Evolutionary conservation across 768 basidiomycete genomes (phyloP), one percentile per base, ranked within the genome.

Genomic region (Kwoniella mangroviensis): DNA sequence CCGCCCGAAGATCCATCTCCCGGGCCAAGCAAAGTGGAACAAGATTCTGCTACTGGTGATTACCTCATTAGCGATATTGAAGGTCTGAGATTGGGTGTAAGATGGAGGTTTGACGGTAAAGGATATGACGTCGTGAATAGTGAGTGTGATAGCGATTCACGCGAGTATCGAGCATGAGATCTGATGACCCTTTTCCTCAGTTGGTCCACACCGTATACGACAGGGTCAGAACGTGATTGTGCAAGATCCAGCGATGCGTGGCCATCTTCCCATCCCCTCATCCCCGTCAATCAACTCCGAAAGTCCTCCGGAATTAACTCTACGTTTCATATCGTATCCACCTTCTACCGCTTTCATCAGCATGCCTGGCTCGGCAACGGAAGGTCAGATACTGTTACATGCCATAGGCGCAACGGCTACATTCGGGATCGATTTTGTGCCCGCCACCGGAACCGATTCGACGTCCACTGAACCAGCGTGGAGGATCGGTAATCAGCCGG

Each of bases 121-220:
- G 94, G 94, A 9, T 96, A 93, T 75, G 92, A 96, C 75, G 87
- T 98, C 63, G 87, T 90, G 42, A 92, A 89, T 85, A 84, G 94
- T 94, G 75, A 70, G 72, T 71, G 7, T 13, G 5, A 22, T 5
- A 19, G 24, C 52, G 57, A 0, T 45, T 67, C 10, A 40, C 19
- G 1, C 24, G 22, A 24, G 49, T 15, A 17, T 58, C 19, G 6
- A 42, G 28, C 15, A 5, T 11, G 40, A n/a, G 12, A 22, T 40
- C 24, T 56, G 26, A n/a, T 34, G 66, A 34, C 28, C 28, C 56
- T 43, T 24, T 54, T 34, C 61, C 49, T 12, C 68, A 94, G 92
- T 95, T 76, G 93, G 92, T 0, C 92, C 91, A 64, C 89, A 93
- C 76, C 85, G 88, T 45, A 90, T 95, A 52, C 87, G 89, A 57